phyloP scores from a whole-genome alignment of 805 yeast species.

The Saccharomycopsis synnaedendra region DNA sequence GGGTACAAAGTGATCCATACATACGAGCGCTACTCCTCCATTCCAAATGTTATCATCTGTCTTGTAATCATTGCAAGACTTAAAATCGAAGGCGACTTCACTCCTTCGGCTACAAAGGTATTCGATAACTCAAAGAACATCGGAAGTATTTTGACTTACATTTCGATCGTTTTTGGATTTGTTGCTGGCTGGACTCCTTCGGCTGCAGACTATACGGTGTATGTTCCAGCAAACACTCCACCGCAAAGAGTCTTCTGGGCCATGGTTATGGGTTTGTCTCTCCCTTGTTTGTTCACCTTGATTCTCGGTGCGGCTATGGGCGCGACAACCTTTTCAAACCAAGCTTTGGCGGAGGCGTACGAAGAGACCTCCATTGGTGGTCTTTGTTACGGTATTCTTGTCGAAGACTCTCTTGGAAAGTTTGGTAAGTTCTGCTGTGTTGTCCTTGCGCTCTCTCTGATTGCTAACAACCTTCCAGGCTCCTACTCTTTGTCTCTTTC shows the following conservation, averaged over 20 bases:
- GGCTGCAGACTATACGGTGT: constrained; percentile 86
- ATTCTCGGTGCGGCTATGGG: constrained; percentile 81
- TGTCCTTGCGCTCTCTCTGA: constrained; percentile 70
- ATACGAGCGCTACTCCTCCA: constrained; percentile 83
- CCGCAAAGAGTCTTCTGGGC: constrained; percentile 49
- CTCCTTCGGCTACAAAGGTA: constrained; percentile 38
- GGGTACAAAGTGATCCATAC: constrained; percentile 76
- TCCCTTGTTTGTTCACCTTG: constrained; percentile 65
- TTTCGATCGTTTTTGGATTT: constrained; percentile 75
- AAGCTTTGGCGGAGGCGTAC: constrained; percentile 39
- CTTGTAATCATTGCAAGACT: constrained; percentile 71
- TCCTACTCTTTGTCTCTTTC: constrained; percentile 84
- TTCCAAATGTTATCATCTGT: constrained; percentile 66
- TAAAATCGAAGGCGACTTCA: constrained; percentile 52
- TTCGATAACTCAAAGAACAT: constrained; percentile 36
- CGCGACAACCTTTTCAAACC: constrained; percentile 44
- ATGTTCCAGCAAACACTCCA: constrained; percentile 60
- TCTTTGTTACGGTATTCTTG: constrained; percentile 66
- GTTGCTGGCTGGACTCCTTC: constrained; percentile 94
- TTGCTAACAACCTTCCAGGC: constrained; percentile 88
- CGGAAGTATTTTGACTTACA: constrained; percentile 70
- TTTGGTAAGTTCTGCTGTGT: constrained; percentile 89
- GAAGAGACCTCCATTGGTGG: constrained; percentile 61
- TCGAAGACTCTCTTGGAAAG: constrained; percentile 69
- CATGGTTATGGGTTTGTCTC: constrained; percentile 48